A percentile compares a stretch with the other conserved stretches of the same genome.
These are phyloP conservation scores for Silene noctiflora DNA, from an alignment of 179 eudicot species.

Conservation along the genomic window DNA sequence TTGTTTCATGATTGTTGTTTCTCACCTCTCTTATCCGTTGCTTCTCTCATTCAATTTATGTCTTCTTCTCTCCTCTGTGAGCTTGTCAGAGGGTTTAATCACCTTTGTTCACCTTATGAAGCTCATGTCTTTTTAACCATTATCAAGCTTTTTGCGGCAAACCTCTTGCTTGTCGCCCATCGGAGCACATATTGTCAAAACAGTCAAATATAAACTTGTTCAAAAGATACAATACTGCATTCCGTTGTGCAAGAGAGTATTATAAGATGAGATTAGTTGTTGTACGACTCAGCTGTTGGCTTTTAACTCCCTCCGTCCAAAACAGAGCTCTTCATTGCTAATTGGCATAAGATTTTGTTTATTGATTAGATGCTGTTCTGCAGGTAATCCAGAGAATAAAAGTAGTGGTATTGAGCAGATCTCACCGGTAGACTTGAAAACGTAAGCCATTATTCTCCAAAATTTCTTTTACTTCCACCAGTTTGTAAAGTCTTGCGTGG, in stretches of 20 bases:
- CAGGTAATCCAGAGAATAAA: conserved; percentile 40
- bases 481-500: background rate
- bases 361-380: conserved; percentile 17
- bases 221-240: background rate
- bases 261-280: background rate
- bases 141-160: background rate
- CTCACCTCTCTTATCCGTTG: background rate
- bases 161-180: background rate
- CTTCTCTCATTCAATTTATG: background rate
- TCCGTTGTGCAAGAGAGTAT: background rate
- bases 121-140: background rate
- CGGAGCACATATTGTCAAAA: background rate
- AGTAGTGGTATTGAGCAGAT: conserved; percentile 29
- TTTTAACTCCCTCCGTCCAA: background rate
- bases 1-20: background rate
- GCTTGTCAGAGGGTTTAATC: background rate
- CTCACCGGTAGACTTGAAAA: conserved; percentile 38
- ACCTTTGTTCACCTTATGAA: no score
- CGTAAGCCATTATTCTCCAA: conserved; percentile 27
- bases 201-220: background rate
- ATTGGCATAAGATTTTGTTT: background rate
- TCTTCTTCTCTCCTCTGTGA: background rate
- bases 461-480: background rate
- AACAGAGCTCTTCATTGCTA: background rate
- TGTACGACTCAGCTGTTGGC: background rate